Evolutionary conservation across 768 basidiomycete species (phyloP).

Genomic region (Steccherinum ochraceum): DNA sequence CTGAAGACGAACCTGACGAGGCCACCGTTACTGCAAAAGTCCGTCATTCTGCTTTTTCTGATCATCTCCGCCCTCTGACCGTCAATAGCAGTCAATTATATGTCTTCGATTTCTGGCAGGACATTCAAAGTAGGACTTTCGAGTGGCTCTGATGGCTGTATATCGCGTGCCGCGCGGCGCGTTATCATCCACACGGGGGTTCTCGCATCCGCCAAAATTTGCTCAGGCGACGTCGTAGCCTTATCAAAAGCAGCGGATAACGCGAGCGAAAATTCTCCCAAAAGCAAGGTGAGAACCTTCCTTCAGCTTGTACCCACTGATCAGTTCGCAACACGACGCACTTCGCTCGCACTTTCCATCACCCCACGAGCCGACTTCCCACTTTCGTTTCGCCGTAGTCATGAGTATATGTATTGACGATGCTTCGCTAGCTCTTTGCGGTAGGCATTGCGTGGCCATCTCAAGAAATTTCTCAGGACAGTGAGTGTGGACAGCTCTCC

Average conservation of each 20-base stretch:
- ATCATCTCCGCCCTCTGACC: neutral
- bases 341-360: neutral
- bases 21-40: too few species aligned
- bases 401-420: conserved; percentile 1
- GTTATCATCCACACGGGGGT: conserved; percentile 57
- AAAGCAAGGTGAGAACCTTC: conserved; percentile 26
- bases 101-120: conserved; percentile 9
- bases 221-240: conserved; percentile 64
- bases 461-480: conserved; percentile 46
- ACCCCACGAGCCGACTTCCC: conserved; percentile 7
- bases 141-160: conserved; percentile 12
- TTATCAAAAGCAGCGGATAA: conserved; percentile 38
- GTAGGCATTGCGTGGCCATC: conserved; percentile 79
- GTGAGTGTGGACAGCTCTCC: conserved; percentile 35
- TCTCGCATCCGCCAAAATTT: conserved; percentile 53
- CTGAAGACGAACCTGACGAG: too few species aligned
- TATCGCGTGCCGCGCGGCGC: conserved; percentile 52
- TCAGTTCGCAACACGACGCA: neutral
- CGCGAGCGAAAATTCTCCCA: conserved; percentile 16
- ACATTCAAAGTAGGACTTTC: conserved; percentile 22
- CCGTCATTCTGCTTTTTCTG: too few species aligned
- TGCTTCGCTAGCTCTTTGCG: conserved; percentile 47
- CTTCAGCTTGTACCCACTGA: too few species aligned
- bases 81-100: neutral
- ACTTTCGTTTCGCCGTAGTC: conserved; percentile 1